Conservation (phyloP, 129 eudicot species). For the Chrysanthemum lavandulifolium region DNA sequence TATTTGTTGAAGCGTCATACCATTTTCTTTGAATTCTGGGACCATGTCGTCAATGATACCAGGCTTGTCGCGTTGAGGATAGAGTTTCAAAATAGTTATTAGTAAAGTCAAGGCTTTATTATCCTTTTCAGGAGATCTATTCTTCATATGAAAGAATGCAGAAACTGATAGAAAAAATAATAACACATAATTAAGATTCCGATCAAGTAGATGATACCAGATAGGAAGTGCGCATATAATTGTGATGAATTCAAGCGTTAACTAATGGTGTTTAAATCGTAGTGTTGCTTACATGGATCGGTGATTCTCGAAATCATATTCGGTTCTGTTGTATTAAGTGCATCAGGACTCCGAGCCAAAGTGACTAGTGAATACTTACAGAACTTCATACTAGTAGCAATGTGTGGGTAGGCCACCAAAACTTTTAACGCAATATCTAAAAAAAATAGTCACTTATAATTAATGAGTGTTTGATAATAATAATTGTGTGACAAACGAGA, state of each 20-base stretch:
- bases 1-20: neutral
- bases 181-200: neutral
- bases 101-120: neutral
- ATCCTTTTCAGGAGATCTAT: neutral
- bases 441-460: too few relatives aligned
- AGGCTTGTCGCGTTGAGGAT: neutral
- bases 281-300: neutral
- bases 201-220: too few relatives aligned
- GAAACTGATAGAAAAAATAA: neutral
- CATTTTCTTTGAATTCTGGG: neutral
- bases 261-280: neutral
- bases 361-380: neutral
- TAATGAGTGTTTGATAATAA: too few relatives aligned
- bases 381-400: neutral
- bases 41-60: neutral
- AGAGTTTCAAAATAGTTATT: neutral
- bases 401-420: neutral
- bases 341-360: slow-evolving; percentile 32
- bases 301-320: slow-evolving; percentile 6
- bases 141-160: too few relatives aligned
- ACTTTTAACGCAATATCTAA: slow-evolving; percentile 28
- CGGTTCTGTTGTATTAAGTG: neutral
- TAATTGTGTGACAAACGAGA: too few relatives aligned
- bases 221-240: too few relatives aligned
- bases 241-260: neutral